Evolutionary conservation across 169 alveolate genomes (phyloP).

Genomic region (Plasmodium coatneyi): DNA sequence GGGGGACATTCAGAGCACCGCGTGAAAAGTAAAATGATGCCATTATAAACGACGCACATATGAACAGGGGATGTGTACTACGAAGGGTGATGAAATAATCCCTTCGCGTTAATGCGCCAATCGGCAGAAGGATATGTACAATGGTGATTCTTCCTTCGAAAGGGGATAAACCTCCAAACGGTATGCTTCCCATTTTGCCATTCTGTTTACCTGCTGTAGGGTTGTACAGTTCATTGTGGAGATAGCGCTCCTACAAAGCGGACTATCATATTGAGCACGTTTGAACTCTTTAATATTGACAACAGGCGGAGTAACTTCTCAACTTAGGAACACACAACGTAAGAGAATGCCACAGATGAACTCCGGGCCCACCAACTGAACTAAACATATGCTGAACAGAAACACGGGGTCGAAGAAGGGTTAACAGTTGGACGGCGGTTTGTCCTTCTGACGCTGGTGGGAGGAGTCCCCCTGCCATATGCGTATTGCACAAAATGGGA

Average conservation of each 20-base stretch:
- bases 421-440: not conserved
- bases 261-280: not conserved
- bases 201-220: not conserved
- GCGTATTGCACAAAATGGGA: not conserved
- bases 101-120: not conserved
- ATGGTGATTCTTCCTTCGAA: not conserved
- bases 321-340: not conserved
- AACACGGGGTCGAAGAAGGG: not conserved
- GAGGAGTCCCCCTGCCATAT: not conserved
- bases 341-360: not conserved
- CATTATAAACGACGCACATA: not conserved
- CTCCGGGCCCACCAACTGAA: not conserved
- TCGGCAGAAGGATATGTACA: not conserved
- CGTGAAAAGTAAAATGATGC: not conserved
- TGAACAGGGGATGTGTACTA: not conserved
- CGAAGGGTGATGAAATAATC: not conserved
- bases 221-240: not conserved
- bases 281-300: not conserved
- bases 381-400: not conserved
- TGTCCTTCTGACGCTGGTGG: not conserved
- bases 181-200: not conserved
- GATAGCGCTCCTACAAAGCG: not conserved
- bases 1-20: not conserved
- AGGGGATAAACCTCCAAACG: not conserved
- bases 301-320: not conserved